These are phyloP conservation scores for Friedmanniomyces simplex DNA, from an alignment of 495 filamentous ascomycete genomes.

Conservation along the genomic window DNA sequence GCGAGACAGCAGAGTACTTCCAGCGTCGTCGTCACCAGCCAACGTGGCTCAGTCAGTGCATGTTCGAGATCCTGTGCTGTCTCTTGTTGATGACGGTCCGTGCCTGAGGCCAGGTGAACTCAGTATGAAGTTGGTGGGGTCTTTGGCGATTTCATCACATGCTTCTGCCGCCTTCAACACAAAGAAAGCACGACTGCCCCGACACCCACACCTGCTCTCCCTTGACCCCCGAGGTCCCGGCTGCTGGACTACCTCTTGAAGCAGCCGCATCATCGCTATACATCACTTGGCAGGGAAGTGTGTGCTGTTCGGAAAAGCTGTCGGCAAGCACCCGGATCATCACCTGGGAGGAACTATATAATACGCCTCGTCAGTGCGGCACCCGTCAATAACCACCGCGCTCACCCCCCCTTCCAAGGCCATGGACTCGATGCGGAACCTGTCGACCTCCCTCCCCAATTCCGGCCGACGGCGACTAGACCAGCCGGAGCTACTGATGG, in stretches of 20 bases:
- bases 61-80: too few species aligned
- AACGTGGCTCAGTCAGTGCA: too few species aligned
- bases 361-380: too few species aligned
- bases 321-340: too few species aligned
- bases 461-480: constrained; percentile 34
- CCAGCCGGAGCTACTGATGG: constrained; percentile 52
- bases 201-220: not conserved
- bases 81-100: too few species aligned
- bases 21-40: not conserved
- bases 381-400: too few species aligned
- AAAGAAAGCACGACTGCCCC: not conserved
- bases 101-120: not conserved
- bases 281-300: too few species aligned
- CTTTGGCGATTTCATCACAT: not conserved
- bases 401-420: not conserved
- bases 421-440: constrained; percentile 67
- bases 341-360: too few species aligned
- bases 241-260: too few species aligned
- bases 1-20: not conserved
- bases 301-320: too few species aligned
- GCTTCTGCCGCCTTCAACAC: not conserved
- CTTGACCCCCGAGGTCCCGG: too few species aligned
- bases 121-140: not conserved
- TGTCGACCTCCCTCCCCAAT: constrained; percentile 53
- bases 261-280: too few species aligned